Evolutionary conservation across 1,284 basidiomycete species (phyloP), one percentile per base, ranked within the genome.

Genomic region (Garcileccinum viscosum): DNA sequence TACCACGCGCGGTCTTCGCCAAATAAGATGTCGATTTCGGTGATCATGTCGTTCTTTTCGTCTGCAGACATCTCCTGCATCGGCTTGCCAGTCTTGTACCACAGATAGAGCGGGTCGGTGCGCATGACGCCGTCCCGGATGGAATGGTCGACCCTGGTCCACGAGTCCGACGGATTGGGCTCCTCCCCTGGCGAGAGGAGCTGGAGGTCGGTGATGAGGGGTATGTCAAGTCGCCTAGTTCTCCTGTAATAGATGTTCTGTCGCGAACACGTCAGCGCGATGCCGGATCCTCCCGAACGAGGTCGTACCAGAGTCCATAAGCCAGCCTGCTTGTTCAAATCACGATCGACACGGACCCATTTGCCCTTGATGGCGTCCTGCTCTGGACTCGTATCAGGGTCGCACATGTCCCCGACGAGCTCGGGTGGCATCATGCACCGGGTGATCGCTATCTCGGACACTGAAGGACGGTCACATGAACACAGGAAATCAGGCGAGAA

Each of bases 21-120:
- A 76, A 90, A 97, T 0, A 94, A 80, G 2, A 97, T 85, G 77
- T 97, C 95, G n/a, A 97, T 72, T 79, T 98, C 95, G 1, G 95
- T 97, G 73, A 98, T 89, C 24, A 95, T 82, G 59, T 89, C 83
- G 58, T 83, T 76, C 67, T 86, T 88, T 68, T 93, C 90, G n/a
- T 85, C 84, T 24, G 83, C 71, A 6, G 81, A 83, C 86, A 93
- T 89, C 58, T 90, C 84, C 30, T 80, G 82, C 70, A 88, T 82
- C 5, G 89, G 87, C 76, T 91, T 90, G 9, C 88, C 90, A 5
- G 85, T 80, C 72, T 87, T 88, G 82, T 95, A 96, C 93, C 94
- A 96, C 15, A 96, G 75, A 73, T 84, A 90, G 12, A 93, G 80
- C 9, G 88, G 84, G 15, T 85, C 74, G 19, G 85, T 76, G n/a